Percentiles rank a stretch among this genome's conserved stretches.
Evolutionary conservation across 2,329 filamentous ascomycete genomes (phyloP).

Genomic region (Pezicula neosporulosa): DNA sequence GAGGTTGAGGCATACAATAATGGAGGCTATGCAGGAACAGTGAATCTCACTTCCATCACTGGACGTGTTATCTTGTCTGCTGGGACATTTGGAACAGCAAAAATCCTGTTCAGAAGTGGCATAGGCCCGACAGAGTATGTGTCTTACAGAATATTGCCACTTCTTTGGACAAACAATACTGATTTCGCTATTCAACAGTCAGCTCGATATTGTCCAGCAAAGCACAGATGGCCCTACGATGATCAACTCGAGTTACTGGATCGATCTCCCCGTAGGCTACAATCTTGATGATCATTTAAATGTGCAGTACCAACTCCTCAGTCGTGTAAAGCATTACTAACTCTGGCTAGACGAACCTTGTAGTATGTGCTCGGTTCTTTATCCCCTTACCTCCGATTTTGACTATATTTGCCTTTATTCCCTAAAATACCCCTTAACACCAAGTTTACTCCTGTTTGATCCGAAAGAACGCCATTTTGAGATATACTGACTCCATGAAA

Average conservation of each 20-base stretch:
- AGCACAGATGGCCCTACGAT: conserved; percentile 48
- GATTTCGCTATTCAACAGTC: conserved; percentile 58
- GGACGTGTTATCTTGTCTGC: conserved; percentile 67
- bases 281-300: conserved; percentile 59
- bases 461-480: too few relatives aligned
- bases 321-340: background rate
- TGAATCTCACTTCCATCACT: conserved; percentile 54
- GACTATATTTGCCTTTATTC: too few relatives aligned
- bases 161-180: conserved; percentile 30
- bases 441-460: too few relatives aligned
- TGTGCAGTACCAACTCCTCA: conserved; percentile 4
- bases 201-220: conserved; percentile 45
- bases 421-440: too few relatives aligned
- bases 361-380: conserved; percentile 15
- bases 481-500: too few relatives aligned
- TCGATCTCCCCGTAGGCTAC: conserved; percentile 55
- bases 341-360: conserved; percentile 39
- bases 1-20: conserved; percentile 55
- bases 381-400: too few relatives aligned
- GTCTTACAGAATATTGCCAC: background rate
- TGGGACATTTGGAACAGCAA: conserved; percentile 67
- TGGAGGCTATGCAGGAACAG: conserved; percentile 53
- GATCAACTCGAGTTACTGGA: conserved; percentile 49
- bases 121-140: conserved; percentile 12
- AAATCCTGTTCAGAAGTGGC: conserved; percentile 58